phyloP scores from a whole-genome alignment of 176 grass and related monocot species.

The Luzula sylvatica region DNA sequence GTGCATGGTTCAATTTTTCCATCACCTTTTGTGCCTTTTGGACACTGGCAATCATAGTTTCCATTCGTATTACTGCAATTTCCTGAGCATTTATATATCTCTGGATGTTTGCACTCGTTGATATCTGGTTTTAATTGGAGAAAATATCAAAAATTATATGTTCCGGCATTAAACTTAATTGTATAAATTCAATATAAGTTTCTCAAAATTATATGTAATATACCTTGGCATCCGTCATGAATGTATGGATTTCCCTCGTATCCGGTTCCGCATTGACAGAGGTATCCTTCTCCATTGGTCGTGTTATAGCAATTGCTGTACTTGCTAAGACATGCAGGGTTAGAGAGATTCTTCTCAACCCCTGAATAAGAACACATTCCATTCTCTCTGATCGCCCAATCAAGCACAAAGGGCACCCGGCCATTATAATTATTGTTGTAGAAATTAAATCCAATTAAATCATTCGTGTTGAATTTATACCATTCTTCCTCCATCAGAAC shows the following conservation, averaged over 20 bases:
- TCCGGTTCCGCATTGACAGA: not conserved
- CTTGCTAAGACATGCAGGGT: not conserved
- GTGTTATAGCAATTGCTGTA: not conserved
- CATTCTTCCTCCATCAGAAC: not conserved
- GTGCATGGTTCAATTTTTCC: not conserved
- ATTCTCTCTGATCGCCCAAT: conserved; percentile 22
- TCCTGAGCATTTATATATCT: not conserved
- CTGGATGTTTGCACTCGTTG: not conserved
- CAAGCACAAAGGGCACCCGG: not conserved
- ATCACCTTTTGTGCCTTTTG: not conserved
- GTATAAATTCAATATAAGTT: not conserved
- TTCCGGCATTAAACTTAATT: too few species aligned
- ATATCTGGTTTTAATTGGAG: not conserved
- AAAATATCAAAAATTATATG: too few species aligned
- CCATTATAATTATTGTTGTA: not conserved
- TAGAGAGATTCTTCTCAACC: not conserved
- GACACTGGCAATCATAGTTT: not conserved
- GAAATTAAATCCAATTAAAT: not conserved
- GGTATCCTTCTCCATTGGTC: conserved; percentile 4
- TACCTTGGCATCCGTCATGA: conserved; percentile 8
- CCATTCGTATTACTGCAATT: not conserved
- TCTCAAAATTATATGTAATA: too few species aligned
- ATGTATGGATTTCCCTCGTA: conserved; percentile 34
- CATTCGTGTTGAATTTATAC: not conserved
- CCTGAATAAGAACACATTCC: not conserved